Base-by-base conservation (phyloP, 1,139 yeast species). In the Protomyces gravidus region DNA sequence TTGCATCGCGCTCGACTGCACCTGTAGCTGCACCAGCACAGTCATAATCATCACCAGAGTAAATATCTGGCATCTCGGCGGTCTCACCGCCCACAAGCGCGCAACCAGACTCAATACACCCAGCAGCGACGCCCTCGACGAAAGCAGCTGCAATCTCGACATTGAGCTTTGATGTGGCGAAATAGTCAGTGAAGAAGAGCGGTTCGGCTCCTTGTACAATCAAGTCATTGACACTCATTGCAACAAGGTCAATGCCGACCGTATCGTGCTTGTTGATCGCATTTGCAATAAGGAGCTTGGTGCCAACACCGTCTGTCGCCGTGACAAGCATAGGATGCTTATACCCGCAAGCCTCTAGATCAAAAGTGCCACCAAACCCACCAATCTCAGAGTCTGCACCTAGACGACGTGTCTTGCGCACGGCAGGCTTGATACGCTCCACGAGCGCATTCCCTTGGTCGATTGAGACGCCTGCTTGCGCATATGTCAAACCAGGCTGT, bases 191-290 rank as follows among this genome's bases (percentile, higher is more conserved):
- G 77, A 94, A 94, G 71, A 94, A 81, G 66, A 94, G 79, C 61
- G 98, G 97, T 74, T 94, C 98, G 47, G 98, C 98, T 70, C 99
- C 98, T 77, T 94, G 98, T 32, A 92, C 98, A 62, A 94, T 89
- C 70, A 94, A 80, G 74, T 94, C 99, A 70, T 92, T 92, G 55
- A 92, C 98, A 71, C 89, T 94, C 99, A 94, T 94, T 62, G 97
- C 98, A 52, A 94, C 98, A 66, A 94, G 81, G 74, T 94, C 99
- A 68, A 94, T 89, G 71, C 99, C 99, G 50, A 94, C 98, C 27
- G 98, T 90, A 72, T 89, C 83, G 71, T 94, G 97, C 62, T 86
- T 87, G 67, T 85, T 77, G 77, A 92, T 80, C 64, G 84, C 83
- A 76, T 92, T 97, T 0, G 97, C 98, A 70, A 94, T 84, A 78